Base-by-base conservation (phyloP, 176 grass and related monocot genomes). In the Saccharum officinarum region DNA sequence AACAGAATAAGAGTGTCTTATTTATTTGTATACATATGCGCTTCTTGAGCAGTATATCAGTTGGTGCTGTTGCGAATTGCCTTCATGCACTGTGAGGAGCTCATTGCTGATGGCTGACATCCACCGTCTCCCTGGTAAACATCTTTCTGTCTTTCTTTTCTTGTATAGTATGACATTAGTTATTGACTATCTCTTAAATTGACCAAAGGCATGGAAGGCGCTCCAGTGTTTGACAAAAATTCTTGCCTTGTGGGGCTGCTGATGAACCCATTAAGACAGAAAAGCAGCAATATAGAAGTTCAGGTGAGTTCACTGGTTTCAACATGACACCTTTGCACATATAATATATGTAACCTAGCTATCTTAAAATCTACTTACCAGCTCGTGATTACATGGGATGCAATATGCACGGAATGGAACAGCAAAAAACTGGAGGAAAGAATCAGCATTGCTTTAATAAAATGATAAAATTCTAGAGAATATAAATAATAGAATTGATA, bases 331-430 rank as follows among this genome's bases (percentile, higher is more conserved):
- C 20, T 77, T 82, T 90, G 17, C 71, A 34, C 40, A 69, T 66
- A 41, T 3, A 69, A 84, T 38, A 61, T 40, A 47, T 75, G 49
- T 71, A 7, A 86, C 78, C 72, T 87, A 55, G 0, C 11, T 86
- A 60, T 89, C 30, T 69, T 76, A 36, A 34, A 55, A 76, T 76
- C 34, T 88, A 46, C 41, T 57, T 83, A 28, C 80, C 93, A 98
- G 95, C 89, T 98, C 47, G 87, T 98, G 76, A 93, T 98, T 60
- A 82, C 95, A 77, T 98, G 95, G 95, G 74, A 88, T 86, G 93
- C 89, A 81, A 86, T 98, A 79, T 90, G 84, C 89, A 80, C 44
- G 67, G 88, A 83, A 69, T 93, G 85, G 86, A 77, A 59, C 18
- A 75, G 76, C 3, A 78, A 52, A 36, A 79, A 78, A 78, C 72